Conservation (phyloP, 106 monocot genomes). For the Allium cepa region DNA sequence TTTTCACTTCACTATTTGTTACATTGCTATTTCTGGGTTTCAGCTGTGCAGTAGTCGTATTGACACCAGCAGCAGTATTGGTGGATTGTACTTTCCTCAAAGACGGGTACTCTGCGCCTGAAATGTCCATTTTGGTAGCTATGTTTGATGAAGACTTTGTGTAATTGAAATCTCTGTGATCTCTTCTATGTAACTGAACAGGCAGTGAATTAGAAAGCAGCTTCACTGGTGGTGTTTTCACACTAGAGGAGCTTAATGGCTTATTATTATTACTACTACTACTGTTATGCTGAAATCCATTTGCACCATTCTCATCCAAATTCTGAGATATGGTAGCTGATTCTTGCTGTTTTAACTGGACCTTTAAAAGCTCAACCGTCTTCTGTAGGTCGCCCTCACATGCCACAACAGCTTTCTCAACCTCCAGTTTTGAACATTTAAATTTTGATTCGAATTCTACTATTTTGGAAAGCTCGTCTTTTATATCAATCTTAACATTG, state of each 20-base stretch:
- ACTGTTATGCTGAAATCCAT: background rate
- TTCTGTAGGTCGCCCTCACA: slow-evolving; percentile 71
- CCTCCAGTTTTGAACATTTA: slow-evolving; percentile 72
- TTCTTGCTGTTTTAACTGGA: slow-evolving; percentile 38
- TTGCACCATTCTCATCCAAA: slow-evolving; percentile 9
- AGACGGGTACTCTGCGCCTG: slow-evolving; percentile 16
- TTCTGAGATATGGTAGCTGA: slow-evolving; percentile 12
- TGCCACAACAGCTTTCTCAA: slow-evolving; percentile 65
- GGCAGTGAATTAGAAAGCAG: no score
- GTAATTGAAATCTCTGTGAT: slow-evolving; percentile 49
- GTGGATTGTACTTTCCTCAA: slow-evolving; percentile 17
- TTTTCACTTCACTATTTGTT: slow-evolving; percentile 15
- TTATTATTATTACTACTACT: slow-evolving; percentile 2
- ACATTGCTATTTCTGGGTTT: slow-evolving; percentile 26
- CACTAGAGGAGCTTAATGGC: background rate
- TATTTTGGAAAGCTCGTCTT: slow-evolving; percentile 60
- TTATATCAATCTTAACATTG: slow-evolving; percentile 58
- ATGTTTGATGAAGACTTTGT: slow-evolving; percentile 3
- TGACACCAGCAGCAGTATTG: slow-evolving; percentile 19
- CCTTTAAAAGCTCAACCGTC: slow-evolving; percentile 39
- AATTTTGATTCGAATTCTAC: slow-evolving; percentile 38
- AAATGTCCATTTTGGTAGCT: slow-evolving; percentile 12
- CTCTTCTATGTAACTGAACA: slow-evolving; percentile 32
- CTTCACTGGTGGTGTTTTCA: slow-evolving; percentile 20
- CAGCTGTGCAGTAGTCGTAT: slow-evolving; percentile 1